Evolutionary conservation across 2,329 filamentous ascomycete genomes (phyloP), one percentile per base, ranked within the genome.

Genomic region (Aspergillus viridinutans): DNA sequence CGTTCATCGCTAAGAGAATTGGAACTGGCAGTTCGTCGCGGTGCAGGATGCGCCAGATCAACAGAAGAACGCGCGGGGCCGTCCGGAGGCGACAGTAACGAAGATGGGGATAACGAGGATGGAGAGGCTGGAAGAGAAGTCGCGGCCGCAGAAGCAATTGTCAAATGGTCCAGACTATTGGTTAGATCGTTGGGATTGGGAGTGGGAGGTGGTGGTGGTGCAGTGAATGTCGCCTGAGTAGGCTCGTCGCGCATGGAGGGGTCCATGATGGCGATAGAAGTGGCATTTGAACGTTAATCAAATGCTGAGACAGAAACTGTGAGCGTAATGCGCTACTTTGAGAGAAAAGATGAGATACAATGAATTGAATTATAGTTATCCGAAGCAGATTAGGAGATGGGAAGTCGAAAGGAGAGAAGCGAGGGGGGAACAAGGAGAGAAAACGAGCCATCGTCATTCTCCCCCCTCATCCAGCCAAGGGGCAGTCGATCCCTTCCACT

Each of bases 1-100:
- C 67, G 68, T 50, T 76, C 72, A 53, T 76, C 72, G 55, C 69
- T 69, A 53, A 74, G 53, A 21, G 74, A 75, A 47, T 55, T 66
- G 49, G 69, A 66, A 54, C 74, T 75, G 40, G 72, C 67, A 20
- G 69, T 72, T 53, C 66, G 65, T 57, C 66, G 67, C 23, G 68
- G 69, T 8, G 61, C 53, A 40, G 64, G 57, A 50, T 63, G 59
- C 49, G 62, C 45, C 52, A 58, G 50, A 60, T 59, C 43, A 64
- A 52, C 26, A 54, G 47, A 49, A 26, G 63, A 55, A 61, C 63
- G 64, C 60, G 66, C 59, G 42, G 62, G 49, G 38, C 51, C 60
- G 57, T 68, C 60, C 32, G 59, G 56, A 17, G 68, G 66, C 53
- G 67, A 68, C 50, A 70, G 58, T 17, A 67, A 60, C 53, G 69